phyloP scores from a whole-genome alignment of 2,329 filamentous ascomycete species.

The Pseudopithomyces chartarum region DNA sequence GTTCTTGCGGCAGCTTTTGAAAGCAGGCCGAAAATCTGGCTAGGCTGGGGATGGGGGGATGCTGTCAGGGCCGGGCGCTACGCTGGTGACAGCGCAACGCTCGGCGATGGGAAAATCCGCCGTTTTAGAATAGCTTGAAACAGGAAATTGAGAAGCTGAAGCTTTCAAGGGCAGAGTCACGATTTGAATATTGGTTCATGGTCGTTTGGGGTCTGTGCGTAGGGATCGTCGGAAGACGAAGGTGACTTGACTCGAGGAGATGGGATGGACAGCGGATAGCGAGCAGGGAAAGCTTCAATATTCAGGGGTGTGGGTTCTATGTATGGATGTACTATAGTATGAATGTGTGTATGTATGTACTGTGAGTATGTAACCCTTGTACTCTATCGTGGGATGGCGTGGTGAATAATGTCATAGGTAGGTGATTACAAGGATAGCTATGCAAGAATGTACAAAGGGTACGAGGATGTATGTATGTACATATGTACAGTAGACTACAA shows the following conservation, averaged over 20 bases:
- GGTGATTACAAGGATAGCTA: too few species aligned
- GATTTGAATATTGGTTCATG: not conserved
- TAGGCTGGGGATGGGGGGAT: not conserved
- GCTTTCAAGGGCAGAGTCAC: not conserved
- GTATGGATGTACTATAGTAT: too few species aligned
- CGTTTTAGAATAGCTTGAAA: conserved; percentile 1
- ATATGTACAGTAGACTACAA: too few species aligned
- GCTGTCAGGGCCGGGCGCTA: not conserved
- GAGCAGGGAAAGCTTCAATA: not conserved
- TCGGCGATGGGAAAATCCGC: not conserved
- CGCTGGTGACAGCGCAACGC: not conserved
- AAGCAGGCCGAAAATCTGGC: conserved; percentile 7
- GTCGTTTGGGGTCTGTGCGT: not conserved
- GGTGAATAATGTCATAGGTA: too few species aligned
- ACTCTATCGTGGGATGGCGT: not conserved
- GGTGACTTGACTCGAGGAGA: not conserved
- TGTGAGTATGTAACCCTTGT: too few species aligned
- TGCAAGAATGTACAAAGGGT: too few species aligned
- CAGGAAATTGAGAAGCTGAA: not conserved
- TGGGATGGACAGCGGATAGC: not conserved
- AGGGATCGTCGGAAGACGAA: not conserved
- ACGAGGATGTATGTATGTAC: too few species aligned
- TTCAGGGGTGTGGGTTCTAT: too few species aligned
- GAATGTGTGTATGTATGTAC: too few species aligned
- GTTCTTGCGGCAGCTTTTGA: conserved; percentile 10